Percentiles rank a stretch among this genome's conserved stretches.
Conservation (phyloP, 1,284 basidiomycete species). For the Omphalotus olearius region DNA sequence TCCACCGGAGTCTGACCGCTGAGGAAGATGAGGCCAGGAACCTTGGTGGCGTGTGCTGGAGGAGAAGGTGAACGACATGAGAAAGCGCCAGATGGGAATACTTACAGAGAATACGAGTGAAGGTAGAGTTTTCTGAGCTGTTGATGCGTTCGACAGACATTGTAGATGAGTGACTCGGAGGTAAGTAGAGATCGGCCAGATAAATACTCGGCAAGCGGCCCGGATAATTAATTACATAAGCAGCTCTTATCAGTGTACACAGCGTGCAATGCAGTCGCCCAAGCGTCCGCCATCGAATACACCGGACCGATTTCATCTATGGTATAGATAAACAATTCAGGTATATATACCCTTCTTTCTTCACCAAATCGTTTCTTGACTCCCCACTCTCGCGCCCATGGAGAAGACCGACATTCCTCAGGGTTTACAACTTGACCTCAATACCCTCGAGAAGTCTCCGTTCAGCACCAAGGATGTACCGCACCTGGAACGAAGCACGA, state of each 20-base stretch:
- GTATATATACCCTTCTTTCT: too few species aligned
- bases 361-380: not conserved
- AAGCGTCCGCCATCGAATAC: not conserved
- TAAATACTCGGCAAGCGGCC: conserved; percentile 1
- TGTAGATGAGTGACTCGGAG: not conserved
- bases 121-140: conserved; percentile 35
- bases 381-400: conserved; percentile 5
- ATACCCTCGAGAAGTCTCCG: conserved; percentile 1
- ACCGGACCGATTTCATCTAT: too few species aligned
- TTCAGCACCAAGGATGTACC: conserved; percentile 1
- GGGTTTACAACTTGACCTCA: not conserved
- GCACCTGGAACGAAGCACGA: not conserved
- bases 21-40: conserved; percentile 52
- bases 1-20: conserved; percentile 55
- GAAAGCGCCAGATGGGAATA: conserved; percentile 1
- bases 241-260: too few species aligned
- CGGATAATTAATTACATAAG: not conserved
- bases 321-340: too few species aligned
- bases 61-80: not conserved
- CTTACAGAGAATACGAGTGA: conserved; percentile 48
- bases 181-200: not conserved
- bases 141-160: conserved; percentile 52
- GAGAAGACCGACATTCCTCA: conserved; percentile 7
- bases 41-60: conserved; percentile 51
- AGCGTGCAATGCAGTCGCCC: too few species aligned